Conservation (phyloP, 73 alveolate genomes). For the Urostyla sp. region DNA sequence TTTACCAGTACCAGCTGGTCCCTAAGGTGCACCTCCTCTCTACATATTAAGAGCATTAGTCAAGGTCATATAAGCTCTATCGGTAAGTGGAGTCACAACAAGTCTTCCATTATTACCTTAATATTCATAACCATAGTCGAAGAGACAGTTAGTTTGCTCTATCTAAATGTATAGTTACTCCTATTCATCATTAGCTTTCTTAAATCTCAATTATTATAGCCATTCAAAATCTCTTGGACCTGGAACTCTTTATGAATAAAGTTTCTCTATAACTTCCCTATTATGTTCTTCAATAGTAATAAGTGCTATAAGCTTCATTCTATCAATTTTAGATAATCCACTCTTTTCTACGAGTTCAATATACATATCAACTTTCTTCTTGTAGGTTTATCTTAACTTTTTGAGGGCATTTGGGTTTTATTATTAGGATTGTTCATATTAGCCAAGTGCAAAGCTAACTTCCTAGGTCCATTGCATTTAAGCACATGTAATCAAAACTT, state of each 20-base stretch:
- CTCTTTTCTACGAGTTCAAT: slow-evolving; percentile 62
- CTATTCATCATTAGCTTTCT: slow-evolving; percentile 80
- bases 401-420: slow-evolving; percentile 54
- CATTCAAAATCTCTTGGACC: slow-evolving; percentile 94
- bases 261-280: slow-evolving; percentile 90
- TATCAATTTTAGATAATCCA: slow-evolving; percentile 64
- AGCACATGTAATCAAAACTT: slow-evolving; percentile 79
- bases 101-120: slow-evolving; percentile 99
- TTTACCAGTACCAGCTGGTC: slow-evolving; percentile 99
- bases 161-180: slow-evolving; percentile 69
- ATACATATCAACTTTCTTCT: slow-evolving; percentile 75
- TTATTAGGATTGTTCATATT: slow-evolving; percentile 68
- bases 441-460: slow-evolving; percentile 64
- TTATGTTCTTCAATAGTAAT: slow-evolving; percentile 97
- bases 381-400: slow-evolving; percentile 60
- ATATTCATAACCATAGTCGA: slow-evolving; percentile 98
- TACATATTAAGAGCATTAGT: slow-evolving; percentile 99
- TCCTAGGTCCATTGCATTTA: slow-evolving; percentile 88
- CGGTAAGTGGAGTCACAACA: slow-evolving; percentile 99
- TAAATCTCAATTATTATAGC: slow-evolving; percentile 93
- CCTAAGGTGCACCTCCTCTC: slow-evolving; percentile 99
- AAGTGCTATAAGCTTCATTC: slow-evolving; percentile 89
- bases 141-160: slow-evolving; percentile 94
- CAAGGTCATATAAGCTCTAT: slow-evolving; percentile 98
- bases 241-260: slow-evolving; percentile 55